A percentile compares a stretch with the other conserved stretches of the same genome.
phyloP scores from a whole-genome alignment of 2,329 filamentous ascomycete genomes.

The Sporothrix brunneoviolacea region DNA sequence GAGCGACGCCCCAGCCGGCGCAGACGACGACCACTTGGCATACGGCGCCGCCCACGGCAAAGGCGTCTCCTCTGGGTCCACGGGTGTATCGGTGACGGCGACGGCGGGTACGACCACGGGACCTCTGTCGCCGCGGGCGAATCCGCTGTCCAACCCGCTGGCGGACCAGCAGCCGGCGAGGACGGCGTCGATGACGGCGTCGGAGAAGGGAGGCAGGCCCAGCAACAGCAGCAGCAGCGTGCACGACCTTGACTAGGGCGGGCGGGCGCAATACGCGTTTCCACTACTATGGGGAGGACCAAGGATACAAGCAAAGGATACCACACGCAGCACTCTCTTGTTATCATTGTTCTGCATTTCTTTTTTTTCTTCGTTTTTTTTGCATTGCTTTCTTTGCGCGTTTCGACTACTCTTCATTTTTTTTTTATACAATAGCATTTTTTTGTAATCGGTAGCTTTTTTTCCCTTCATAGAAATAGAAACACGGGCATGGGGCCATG shows the following conservation, averaged over 20 bases:
- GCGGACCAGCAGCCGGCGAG: constrained; percentile 6
- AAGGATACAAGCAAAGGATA: no score
- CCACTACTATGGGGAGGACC: no score
- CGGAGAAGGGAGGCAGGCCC: neutral
- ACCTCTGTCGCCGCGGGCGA: constrained; percentile 1
- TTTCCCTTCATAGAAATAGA: no score
- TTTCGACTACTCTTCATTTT: no score
- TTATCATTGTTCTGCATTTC: no score
- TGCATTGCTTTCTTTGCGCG: no score
- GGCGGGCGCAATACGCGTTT: no score
- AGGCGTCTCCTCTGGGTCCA: constrained; percentile 12
- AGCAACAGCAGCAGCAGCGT: neutral
- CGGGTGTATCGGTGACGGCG: constrained; percentile 6
- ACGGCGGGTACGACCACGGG: constrained; percentile 11
- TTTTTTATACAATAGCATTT: no score
- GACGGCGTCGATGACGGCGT: neutral
- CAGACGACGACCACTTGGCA: constrained; percentile 2
- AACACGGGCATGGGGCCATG: no score
- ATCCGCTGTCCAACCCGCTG: neutral
- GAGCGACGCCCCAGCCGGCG: constrained; percentile 26
- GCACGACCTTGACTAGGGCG: neutral
- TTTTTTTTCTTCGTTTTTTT: no score
- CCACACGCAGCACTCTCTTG: no score
- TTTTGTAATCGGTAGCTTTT: no score
- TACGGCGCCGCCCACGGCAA: neutral